Base-by-base conservation (phyloP, 139 green algal species). In the Marvania coccoides region DNA sequence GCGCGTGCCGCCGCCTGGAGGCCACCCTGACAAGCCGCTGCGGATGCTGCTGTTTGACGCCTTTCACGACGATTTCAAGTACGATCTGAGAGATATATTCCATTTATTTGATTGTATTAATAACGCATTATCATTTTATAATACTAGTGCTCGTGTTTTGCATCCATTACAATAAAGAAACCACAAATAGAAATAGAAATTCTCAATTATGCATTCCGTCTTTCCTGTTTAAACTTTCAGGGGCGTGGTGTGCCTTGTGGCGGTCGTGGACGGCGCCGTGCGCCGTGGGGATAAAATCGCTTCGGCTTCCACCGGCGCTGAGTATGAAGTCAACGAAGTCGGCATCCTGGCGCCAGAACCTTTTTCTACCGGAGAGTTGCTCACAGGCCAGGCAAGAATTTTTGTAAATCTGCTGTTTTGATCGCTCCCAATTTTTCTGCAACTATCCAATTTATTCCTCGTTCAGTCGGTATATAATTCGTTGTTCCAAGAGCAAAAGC, bases 21-120 rank as follows among this genome's bases (percentile, higher is more conserved):
- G 81, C 28, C 15, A 71, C 19, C 48, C 70, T 1, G 40, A 14
- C 1, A 73, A 47, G 2, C 79, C 80, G 3, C 71, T 91, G 42
- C 67, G 86, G 2, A 58, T 88, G 72, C 81, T 97, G 63, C 73
- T 98, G 31, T 94, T 97, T 63, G 93, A 98, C 65, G 86, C 87
- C 14, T 86, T 88, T 61, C 89, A 95, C 61, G 91, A 98, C 74
- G 73, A 87, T 37, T 96, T 90, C 76, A 58, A 83, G 38, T 70
- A 72, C 1, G 51, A 3, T n/a, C n/a, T n/a, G n/a, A n/a, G n/a
- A n/a, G n/a, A n/a, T n/a, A n/a, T n/a, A n/a, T n/a, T n/a, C n/a
- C n/a, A n/a, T n/a, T n/a, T n/a, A n/a, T 51, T 51, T 19, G 42
- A 12, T 12, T 36, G 12, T 59, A 34, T 59, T 59, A 9, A 12